Base-by-base conservation (phyloP, 1,284 basidiomycete genomes). In the Apiotrichum akiyoshidainum region DNA sequence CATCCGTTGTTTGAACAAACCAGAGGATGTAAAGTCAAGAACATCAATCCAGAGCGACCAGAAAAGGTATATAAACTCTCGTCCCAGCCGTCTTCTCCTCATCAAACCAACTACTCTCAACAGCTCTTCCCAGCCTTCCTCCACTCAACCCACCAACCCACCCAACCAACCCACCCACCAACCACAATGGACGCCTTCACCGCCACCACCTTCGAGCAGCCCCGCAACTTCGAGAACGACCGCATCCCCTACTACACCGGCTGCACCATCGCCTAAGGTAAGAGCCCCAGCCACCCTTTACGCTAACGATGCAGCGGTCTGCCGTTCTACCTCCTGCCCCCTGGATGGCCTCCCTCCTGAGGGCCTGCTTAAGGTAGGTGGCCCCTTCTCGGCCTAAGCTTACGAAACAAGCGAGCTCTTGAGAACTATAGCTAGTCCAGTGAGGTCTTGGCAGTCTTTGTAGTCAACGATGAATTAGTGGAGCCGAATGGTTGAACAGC, bases 131-230 rank as follows among this genome's bases (percentile, higher is more conserved):
- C 26, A 34, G n/a, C 46, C 41, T 44, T 34, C 44, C 31, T 22
- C 46, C 34, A 34, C 37, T 21, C 52, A 22, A 35, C 33, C 31
- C 52, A 45, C 53, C 40, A 40, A 44, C 33, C 47, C 44, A 52
- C 40, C 49, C 35, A 58, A 26, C 51, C 55, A 60, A 48, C 46
- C 57, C 58, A 48, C 46, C 56, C 51, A 54, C 47, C 44, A 55
- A 37, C 54, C 60, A 77, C 69, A 69, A 75, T 77, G 75, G 69
- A 73, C 71, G 69, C 71, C 63, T 71, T 74, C 68, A 73, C 72
- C 56, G 60, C 68, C 59, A 64, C 67, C 63, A 64, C 67, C 63
- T 65, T 68, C 65, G 52, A 63, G 46, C 54, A 61, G 46, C 63
- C 67, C 44, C 51, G 58, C 52, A 57, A 70, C 60, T 44, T 56